These are phyloP conservation scores for Pistacia vera DNA, from an alignment of 345 rosid genomes.

Conservation along the genomic window DNA sequence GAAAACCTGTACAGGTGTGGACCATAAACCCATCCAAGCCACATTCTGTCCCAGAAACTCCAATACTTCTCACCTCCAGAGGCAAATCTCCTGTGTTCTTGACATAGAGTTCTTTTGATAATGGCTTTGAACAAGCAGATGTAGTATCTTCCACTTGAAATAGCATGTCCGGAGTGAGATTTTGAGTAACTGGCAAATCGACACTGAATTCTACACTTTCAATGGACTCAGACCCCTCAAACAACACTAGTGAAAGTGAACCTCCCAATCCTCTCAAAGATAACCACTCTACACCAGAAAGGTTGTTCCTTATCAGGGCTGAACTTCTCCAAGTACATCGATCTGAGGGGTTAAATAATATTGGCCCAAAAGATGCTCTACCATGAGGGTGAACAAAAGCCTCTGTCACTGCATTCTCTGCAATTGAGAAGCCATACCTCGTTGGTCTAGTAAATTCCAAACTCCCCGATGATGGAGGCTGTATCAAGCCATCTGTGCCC, in stretches of 20 bases:
- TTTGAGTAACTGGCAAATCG: slow-evolving; percentile 35
- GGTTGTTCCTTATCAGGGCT: slow-evolving; percentile 64
- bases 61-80: slow-evolving; percentile 55
- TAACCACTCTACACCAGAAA: slow-evolving; percentile 81
- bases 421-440: slow-evolving; percentile 55
- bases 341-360: slow-evolving; percentile 62
- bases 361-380: slow-evolving; percentile 60
- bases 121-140: slow-evolving; percentile 48
- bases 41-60: slow-evolving; percentile 57
- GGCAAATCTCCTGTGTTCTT: slow-evolving; percentile 69
- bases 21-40: slow-evolving; percentile 59
- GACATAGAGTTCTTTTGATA: slow-evolving; percentile 60
- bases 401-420: slow-evolving; percentile 50
- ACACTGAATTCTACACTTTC: slow-evolving; percentile 58
- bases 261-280: slow-evolving; percentile 66
- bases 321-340: slow-evolving; percentile 76
- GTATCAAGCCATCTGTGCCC: slow-evolving; percentile 34
- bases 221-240: slow-evolving; percentile 57
- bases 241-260: slow-evolving; percentile 45
- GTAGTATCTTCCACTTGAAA: slow-evolving; percentile 38
- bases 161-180: slow-evolving; percentile 38
- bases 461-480: slow-evolving; percentile 28
- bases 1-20: slow-evolving; percentile 53
- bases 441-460: slow-evolving; percentile 26
- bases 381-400: slow-evolving; percentile 57